A percentile compares a stretch with the other conserved stretches of the same genome.
These are phyloP conservation scores for Ceratocystis albifundus DNA, from an alignment of 2,329 filamentous ascomycete genomes.

Conservation along the genomic window DNA sequence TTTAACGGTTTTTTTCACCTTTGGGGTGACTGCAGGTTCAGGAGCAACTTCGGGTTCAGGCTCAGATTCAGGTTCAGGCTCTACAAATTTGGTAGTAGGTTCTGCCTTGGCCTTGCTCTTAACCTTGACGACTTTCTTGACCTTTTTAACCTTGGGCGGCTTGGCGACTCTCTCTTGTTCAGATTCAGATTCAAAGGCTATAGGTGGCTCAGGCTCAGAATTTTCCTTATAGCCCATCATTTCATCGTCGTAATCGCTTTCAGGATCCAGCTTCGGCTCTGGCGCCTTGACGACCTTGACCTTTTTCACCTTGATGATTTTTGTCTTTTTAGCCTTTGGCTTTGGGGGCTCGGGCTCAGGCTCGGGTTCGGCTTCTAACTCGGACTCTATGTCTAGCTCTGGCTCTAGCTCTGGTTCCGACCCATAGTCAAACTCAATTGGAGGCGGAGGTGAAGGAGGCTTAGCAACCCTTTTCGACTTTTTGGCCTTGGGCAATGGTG, in stretches of 20 bases:
- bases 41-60: background rate
- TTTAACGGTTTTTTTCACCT: constrained; percentile 11
- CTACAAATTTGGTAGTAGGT: constrained; percentile 23
- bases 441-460: constrained; percentile 25
- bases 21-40: constrained; percentile 8
- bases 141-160: constrained; percentile 23
- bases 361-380: constrained; percentile 25
- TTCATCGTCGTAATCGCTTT: constrained; percentile 11
- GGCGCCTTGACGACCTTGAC: constrained; percentile 13
- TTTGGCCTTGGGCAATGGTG: constrained; percentile 1
- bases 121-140: constrained; percentile 21
- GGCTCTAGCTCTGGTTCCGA: background rate
- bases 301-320: constrained; percentile 12
- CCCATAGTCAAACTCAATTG: background rate
- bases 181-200: constrained; percentile 7
- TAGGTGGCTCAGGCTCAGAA: constrained; percentile 1
- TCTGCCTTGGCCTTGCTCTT: constrained; percentile 25
- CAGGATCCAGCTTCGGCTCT: constrained; percentile 14
- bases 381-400: constrained; percentile 18
- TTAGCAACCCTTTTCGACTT: constrained; percentile 15
- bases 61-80: background rate
- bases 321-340: constrained; percentile 4
- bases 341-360: constrained; percentile 21
- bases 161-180: constrained; percentile 25
- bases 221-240: constrained; percentile 2